phyloP scores from a whole-genome alignment of 2,329 filamentous ascomycete genomes.

The Aspergillus piperis region DNA sequence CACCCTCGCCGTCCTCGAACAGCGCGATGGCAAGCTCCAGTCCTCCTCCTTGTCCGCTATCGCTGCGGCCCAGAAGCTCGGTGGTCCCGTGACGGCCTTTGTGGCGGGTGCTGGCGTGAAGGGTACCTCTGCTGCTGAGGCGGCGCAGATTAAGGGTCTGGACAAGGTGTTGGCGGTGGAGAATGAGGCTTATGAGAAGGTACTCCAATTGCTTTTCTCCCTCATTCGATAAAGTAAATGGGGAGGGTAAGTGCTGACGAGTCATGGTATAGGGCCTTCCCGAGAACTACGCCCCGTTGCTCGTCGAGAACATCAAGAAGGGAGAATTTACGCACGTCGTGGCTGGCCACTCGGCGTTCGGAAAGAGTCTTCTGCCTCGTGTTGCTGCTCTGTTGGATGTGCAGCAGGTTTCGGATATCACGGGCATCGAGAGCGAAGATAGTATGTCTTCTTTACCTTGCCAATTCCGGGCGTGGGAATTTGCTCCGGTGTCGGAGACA shows the following conservation, averaged over 20 bases:
- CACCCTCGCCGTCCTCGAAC: conserved; percentile 88
- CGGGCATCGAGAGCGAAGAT: conserved; percentile 79
- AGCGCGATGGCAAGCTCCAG: conserved; percentile 85
- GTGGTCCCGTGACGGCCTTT: conserved; percentile 82
- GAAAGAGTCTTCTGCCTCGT: conserved; percentile 89
- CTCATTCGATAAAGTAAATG: not conserved
- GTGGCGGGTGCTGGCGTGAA: conserved; percentile 80
- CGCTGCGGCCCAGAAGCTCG: conserved; percentile 81
- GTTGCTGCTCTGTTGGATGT: conserved; percentile 88
- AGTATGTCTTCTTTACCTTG: conserved; percentile 51
- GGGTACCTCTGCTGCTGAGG: conserved; percentile 71
- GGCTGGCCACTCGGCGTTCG: conserved; percentile 89
- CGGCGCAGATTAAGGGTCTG: conserved; percentile 83
- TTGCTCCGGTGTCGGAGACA: conserved; percentile 5
- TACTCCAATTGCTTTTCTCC: conserved; percentile 36
- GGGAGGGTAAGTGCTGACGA: conserved; percentile 7
- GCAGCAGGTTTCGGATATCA: conserved; percentile 93
- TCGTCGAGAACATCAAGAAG: conserved; percentile 96
- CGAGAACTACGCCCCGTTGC: conserved; percentile 89
- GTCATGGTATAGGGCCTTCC: conserved; percentile 69
- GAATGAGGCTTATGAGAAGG: conserved; percentile 89
- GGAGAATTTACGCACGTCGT: conserved; percentile 91
- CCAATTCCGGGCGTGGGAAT: not conserved
- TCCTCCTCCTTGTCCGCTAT: conserved; percentile 79
- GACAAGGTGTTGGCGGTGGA: conserved; percentile 91